A percentile compares a stretch with the other conserved stretches of the same genome.
These are phyloP conservation scores for Panicum miliaceum DNA, from an alignment of 176 grass and related monocot genomes.

Conservation along the genomic window DNA sequence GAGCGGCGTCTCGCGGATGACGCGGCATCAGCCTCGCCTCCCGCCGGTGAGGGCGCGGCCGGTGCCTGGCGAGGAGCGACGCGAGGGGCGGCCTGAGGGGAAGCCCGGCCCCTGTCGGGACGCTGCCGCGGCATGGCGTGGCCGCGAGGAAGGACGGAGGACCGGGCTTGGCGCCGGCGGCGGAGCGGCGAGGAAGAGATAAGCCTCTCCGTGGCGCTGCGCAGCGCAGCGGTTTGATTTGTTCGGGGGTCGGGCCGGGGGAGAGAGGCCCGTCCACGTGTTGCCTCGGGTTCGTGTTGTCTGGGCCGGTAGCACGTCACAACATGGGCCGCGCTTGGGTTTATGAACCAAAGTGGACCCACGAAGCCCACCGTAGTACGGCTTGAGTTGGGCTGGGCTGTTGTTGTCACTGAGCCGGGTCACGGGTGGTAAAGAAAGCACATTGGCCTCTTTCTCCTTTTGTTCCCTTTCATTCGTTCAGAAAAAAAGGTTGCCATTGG, in stretches of 20 bases:
- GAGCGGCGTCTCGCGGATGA: not conserved
- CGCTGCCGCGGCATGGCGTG: not conserved
- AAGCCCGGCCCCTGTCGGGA: not conserved
- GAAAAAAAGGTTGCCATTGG: too few relatives aligned
- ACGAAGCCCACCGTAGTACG: too few relatives aligned
- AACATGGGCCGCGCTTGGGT: not conserved
- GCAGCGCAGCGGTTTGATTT: too few relatives aligned
- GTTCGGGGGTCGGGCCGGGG: not conserved
- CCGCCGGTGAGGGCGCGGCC: not conserved
- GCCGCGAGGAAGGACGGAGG: not conserved
- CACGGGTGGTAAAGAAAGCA: too few relatives aligned
- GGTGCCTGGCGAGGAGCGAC: conserved; percentile 35
- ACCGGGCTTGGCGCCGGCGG: conserved; percentile 30
- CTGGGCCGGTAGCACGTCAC: too few relatives aligned
- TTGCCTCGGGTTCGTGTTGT: too few relatives aligned
- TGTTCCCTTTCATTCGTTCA: too few relatives aligned
- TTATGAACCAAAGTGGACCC: not conserved
- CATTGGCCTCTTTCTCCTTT: too few relatives aligned
- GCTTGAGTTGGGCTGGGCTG: too few relatives aligned
- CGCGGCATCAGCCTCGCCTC: not conserved
- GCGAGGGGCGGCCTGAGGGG: conserved; percentile 18
- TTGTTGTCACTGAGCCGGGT: too few relatives aligned
- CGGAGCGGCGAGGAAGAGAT: conserved; percentile 72
- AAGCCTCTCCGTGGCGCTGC: conserved; percentile 73
- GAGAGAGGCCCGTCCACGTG: not conserved